Evolutionary conservation across 805 yeast species (phyloP).

Genomic region (Candida krabiensis): DNA sequence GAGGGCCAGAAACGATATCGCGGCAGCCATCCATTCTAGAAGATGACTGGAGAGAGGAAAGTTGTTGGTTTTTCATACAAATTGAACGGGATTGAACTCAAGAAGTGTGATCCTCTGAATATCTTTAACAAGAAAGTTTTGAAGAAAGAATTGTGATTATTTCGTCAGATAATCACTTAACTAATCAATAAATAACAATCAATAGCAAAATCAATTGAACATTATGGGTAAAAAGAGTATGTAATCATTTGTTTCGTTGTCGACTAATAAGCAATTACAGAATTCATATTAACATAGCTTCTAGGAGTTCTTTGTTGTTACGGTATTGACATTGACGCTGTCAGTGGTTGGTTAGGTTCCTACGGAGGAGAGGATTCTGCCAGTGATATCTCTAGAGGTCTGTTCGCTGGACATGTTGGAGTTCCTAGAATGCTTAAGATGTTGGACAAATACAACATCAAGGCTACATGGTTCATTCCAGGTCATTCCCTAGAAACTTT

Average conservation of each 20-base stretch:
- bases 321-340: conserved; percentile 40
- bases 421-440: conserved; percentile 35
- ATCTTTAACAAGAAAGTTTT: no score
- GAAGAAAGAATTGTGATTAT: no score
- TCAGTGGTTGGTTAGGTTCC: conserved; percentile 39
- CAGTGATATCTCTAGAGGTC: conserved; percentile 37
- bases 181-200: no score
- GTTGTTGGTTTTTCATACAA: no score
- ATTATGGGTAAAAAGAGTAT: conserved; percentile 8
- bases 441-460: conserved; percentile 35
- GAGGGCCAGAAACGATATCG: no score
- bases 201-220: no score
- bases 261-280: neutral
- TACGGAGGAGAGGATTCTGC: conserved; percentile 39
- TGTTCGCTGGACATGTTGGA: conserved; percentile 39
- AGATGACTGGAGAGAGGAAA: no score
- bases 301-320: conserved; percentile 35
- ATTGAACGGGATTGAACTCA: no score
- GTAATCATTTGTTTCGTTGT: neutral
- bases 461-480: conserved; percentile 40
- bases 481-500: conserved; percentile 40
- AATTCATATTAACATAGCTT: neutral
- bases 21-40: no score
- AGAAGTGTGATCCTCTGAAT: no score
- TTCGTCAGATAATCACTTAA: no score